Evolutionary conservation across 2,329 filamentous ascomycete genomes (phyloP).

Genomic region (Colletotrichum sp.): DNA sequence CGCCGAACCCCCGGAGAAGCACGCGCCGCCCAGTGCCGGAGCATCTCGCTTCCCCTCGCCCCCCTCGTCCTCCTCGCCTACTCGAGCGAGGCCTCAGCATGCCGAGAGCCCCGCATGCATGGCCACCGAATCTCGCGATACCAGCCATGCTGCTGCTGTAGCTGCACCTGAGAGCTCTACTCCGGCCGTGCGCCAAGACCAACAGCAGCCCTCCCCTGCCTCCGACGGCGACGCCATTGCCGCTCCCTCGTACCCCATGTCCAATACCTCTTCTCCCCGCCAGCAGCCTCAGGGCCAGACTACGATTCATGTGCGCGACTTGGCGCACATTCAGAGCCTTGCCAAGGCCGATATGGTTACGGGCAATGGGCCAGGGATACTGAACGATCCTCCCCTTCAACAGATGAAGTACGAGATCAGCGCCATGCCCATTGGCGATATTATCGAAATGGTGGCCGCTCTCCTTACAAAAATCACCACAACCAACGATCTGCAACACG

Average conservation of each 20-base stretch:
- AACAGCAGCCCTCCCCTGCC: conserved; percentile 39
- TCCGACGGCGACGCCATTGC: conserved; percentile 34
- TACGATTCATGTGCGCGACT: conserved; percentile 79
- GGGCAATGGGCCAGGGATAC: conserved; percentile 51
- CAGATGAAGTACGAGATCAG: conserved; percentile 89
- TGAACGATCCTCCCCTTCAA: conserved; percentile 56
- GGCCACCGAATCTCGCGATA: conserved; percentile 43
- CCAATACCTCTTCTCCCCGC: conserved; percentile 27
- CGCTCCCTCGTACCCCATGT: conserved; percentile 26
- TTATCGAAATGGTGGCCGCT: conserved; percentile 99
- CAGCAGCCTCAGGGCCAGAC: conserved; percentile 41
- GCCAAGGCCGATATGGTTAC: conserved; percentile 77
- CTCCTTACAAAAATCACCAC: conserved; percentile 96
- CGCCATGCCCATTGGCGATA: conserved; percentile 94
- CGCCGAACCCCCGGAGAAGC: conserved; percentile 12
- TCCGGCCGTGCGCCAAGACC: conserved; percentile 26
- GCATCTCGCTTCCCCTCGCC: conserved; percentile 58
- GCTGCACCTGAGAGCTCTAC: not conserved
- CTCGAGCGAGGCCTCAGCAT: conserved; percentile 43
- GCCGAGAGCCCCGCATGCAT: conserved; percentile 48
- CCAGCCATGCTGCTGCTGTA: conserved; percentile 2
- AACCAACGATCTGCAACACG: conserved; percentile 93
- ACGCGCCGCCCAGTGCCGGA: conserved; percentile 38
- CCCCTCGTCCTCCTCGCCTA: conserved; percentile 58
- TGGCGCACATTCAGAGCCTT: conserved; percentile 90